Evolutionary conservation across 1,284 basidiomycete species (phyloP), one percentile per base, ranked within the genome.

Genomic region (Ceratobasidium papillatum): DNA sequence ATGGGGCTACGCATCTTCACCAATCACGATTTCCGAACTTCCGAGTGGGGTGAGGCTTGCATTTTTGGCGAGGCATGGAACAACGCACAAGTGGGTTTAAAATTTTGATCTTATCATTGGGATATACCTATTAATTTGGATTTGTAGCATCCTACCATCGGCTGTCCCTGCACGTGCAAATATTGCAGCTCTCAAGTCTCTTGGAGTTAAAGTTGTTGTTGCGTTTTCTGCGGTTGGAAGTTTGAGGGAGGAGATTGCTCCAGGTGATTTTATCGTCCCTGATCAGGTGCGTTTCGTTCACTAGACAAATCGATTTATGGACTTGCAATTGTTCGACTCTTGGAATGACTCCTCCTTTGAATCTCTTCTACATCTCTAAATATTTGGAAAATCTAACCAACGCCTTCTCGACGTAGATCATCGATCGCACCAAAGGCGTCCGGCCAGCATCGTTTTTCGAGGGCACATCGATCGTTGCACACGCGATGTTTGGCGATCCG

Each of bases 171-270:
- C 86, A 1, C 90, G 94, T 65, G 97, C 96, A 77, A 99, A 99
- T 86, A 96, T 99, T 80, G 93, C 96, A 17, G 96, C 96, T 0
- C 87, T 99, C 78, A 99, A 99, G 84, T 90, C 89, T 66, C 86
- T 99, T 77, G 97, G 97, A 66, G 94, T 95, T 17, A 89, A 91
- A 76, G 93, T 91, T 51, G 90, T 99, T 79, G 86, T 99, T 76
- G 95, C 96, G 1, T 99, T 99, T 86, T 94, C 92, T 19, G 97
- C 97, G 8, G 97, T 99, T 54, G 97, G 97, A 45, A 96, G 94
- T n/a, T 87, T 99, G 52, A 87, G 95, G 58, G 97, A 99, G 82
- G 95, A 98, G 79, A 95, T 99, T 80, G 82, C 88, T n/a, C 94
- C 94, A 0, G 94, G 95, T 52, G 91, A 96, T 79, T 96, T 99